A percentile compares a stretch with the other conserved stretches of the same genome.
Conservation (phyloP, 768 basidiomycete species). For the Leccinum obscurum region DNA sequence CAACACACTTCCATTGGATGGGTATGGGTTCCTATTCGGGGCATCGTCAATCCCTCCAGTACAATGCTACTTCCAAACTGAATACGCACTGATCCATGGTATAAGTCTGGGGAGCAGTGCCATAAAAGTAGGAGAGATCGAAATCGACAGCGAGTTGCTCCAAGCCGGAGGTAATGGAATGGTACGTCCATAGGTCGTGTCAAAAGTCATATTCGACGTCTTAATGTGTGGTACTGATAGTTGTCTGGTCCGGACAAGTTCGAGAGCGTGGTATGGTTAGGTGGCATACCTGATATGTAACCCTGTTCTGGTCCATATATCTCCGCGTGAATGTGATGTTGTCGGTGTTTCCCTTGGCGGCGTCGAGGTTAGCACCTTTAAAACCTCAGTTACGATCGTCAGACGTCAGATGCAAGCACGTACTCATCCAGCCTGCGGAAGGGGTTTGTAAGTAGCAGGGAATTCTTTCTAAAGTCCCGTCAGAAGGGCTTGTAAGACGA, state of each 20-base stretch:
- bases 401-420: slow-evolving; percentile 12
- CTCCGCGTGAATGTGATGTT: slow-evolving; percentile 66
- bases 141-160: slow-evolving; percentile 54
- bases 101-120: slow-evolving; percentile 76
- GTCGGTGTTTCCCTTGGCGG: slow-evolving; percentile 36
- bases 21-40: slow-evolving; percentile 52
- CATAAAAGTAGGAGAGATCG: slow-evolving; percentile 63
- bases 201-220: slow-evolving; percentile 52
- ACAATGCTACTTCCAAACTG: neutral
- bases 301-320: slow-evolving; percentile 79
- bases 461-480: too few relatives aligned
- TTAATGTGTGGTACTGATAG: slow-evolving; percentile 67
- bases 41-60: neutral
- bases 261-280: neutral
- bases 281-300: slow-evolving; percentile 62
- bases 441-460: neutral
- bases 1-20: slow-evolving; percentile 60
- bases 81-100: slow-evolving; percentile 56
- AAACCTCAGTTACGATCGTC: neutral
- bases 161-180: slow-evolving; percentile 64
- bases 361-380: slow-evolving; percentile 49
- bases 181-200: slow-evolving; percentile 51
- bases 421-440: slow-evolving; percentile 64
- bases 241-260: neutral
- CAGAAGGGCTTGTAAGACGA: too few relatives aligned